phyloP scores from a whole-genome alignment of 116 monocot genomes.

The Cymodocea nodosa region DNA sequence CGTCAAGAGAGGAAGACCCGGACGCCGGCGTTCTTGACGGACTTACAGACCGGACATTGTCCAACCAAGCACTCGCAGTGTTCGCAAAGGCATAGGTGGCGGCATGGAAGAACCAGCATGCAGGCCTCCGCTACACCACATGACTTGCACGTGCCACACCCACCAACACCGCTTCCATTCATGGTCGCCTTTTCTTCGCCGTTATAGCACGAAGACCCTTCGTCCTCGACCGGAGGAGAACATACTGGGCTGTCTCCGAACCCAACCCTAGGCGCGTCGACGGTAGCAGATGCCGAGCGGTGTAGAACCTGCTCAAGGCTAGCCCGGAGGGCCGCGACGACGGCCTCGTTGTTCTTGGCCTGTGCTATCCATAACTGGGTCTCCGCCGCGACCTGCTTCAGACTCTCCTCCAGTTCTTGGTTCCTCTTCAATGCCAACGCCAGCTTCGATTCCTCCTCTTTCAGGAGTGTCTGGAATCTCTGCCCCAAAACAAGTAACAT shows the following conservation, averaged over 20 bases:
- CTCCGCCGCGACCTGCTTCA: conserved; percentile 29
- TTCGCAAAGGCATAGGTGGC: conserved; percentile 43
- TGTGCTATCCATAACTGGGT: conserved; percentile 43
- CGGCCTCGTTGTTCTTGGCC: conserved; percentile 44
- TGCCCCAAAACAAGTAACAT: conserved; percentile 18
- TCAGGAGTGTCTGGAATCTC: conserved; percentile 12
- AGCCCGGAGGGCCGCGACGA: conserved; percentile 22
- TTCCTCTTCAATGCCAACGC: conserved; percentile 18
- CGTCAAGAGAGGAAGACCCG: conserved; percentile 13
- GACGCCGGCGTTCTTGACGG: conserved; percentile 25
- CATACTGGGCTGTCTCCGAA: conserved; percentile 8
- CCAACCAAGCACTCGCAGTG: conserved; percentile 20
- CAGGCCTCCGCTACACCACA: conserved; percentile 19
- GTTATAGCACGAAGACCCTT: conserved; percentile 28
- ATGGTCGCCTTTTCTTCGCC: background rate
- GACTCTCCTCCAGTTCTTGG: conserved; percentile 34
- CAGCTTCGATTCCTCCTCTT: conserved; percentile 35
- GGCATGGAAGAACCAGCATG: conserved; percentile 43
- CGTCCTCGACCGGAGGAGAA: conserved; percentile 16
- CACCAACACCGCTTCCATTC: too few relatives aligned
- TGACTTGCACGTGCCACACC: conserved; percentile 9
- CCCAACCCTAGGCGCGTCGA: background rate
- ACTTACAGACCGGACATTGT: conserved; percentile 37
- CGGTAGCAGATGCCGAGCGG: background rate
- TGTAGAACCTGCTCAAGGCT: conserved; percentile 33